Evolutionary conservation across 495 filamentous ascomycete genomes (phyloP).

Genomic region (Oidiodendron maius): DNA sequence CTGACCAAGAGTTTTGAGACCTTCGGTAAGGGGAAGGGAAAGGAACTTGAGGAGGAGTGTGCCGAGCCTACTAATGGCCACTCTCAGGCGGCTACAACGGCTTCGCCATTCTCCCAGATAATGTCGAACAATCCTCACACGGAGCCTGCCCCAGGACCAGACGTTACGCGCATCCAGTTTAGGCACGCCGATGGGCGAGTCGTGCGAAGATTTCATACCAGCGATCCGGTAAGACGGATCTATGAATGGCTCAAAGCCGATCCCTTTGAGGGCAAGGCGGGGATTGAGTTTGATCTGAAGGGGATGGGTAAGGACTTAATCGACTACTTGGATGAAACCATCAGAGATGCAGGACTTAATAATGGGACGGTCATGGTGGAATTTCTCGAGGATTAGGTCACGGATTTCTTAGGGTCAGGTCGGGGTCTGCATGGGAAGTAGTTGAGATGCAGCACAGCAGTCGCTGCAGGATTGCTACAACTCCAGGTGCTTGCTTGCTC

Average conservation of each 20-base stretch:
- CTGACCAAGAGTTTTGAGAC: conserved; percentile 62
- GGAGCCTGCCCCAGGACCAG: conserved; percentile 63
- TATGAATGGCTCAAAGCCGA: conserved; percentile 97
- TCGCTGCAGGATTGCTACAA: background rate
- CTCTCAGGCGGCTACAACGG: conserved; percentile 8
- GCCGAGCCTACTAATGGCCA: conserved; percentile 9
- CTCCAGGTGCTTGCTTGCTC: background rate
- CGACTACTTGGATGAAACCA: conserved; percentile 60
- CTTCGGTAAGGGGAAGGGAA: conserved; percentile 55
- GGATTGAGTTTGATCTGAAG: conserved; percentile 77
- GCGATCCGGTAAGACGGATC: conserved; percentile 74
- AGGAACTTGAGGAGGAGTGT: conserved; percentile 32
- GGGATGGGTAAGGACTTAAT: conserved; percentile 77
- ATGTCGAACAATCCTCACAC: conserved; percentile 63
- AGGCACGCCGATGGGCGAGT: conserved; percentile 72
- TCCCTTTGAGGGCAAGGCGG: conserved; percentile 67
- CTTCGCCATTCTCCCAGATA: conserved; percentile 59
- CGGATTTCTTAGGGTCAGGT: too few species aligned
- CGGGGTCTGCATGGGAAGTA: background rate
- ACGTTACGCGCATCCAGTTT: conserved; percentile 86
- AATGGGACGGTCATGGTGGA: conserved; percentile 93
- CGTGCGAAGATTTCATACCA: conserved; percentile 73
- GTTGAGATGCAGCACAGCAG: background rate
- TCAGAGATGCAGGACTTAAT: conserved; percentile 79
- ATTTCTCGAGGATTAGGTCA: conserved; percentile 58